Conservation (phyloP, 2,329 filamentous ascomycete species). For the Nemania sp. region DNA sequence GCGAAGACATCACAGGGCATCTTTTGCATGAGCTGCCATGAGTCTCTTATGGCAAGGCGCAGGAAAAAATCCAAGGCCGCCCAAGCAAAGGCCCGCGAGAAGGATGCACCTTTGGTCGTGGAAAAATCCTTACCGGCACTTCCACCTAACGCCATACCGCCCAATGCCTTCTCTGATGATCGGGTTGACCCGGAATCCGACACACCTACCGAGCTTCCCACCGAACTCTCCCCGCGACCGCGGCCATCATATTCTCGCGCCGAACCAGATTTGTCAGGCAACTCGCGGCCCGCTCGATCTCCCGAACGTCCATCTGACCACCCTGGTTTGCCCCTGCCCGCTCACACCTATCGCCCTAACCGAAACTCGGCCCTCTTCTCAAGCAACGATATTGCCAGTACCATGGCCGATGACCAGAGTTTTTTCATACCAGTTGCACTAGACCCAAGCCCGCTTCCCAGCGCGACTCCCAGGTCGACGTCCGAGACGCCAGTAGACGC, state of each 20-base stretch:
- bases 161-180: constrained; percentile 65
- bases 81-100: constrained; percentile 64
- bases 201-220: constrained; percentile 65
- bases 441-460: constrained; percentile 67
- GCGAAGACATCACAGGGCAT: constrained; percentile 97
- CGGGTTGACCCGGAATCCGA: constrained; percentile 66
- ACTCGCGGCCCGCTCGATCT: constrained; percentile 57
- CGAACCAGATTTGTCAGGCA: constrained; percentile 60
- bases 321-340: constrained; percentile 66
- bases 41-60: constrained; percentile 90
- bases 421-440: constrained; percentile 78
- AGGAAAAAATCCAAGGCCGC: constrained; percentile 81
- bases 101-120: constrained; percentile 68
- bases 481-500: constrained; percentile 53
- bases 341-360: constrained; percentile 77
- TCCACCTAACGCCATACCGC: constrained; percentile 72
- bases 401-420: constrained; percentile 62
- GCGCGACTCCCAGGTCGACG: constrained; percentile 58
- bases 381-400: constrained; percentile 48
- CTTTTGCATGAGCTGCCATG: constrained; percentile 99
- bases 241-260: constrained; percentile 55
- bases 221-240: constrained; percentile 59
- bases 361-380: constrained; percentile 72
- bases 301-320: constrained; percentile 56
- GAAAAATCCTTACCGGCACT: constrained; percentile 94